Evolutionary conservation across 2,329 filamentous ascomycete genomes (phyloP).

Genomic region (Microdochium trichocladiopsis): DNA sequence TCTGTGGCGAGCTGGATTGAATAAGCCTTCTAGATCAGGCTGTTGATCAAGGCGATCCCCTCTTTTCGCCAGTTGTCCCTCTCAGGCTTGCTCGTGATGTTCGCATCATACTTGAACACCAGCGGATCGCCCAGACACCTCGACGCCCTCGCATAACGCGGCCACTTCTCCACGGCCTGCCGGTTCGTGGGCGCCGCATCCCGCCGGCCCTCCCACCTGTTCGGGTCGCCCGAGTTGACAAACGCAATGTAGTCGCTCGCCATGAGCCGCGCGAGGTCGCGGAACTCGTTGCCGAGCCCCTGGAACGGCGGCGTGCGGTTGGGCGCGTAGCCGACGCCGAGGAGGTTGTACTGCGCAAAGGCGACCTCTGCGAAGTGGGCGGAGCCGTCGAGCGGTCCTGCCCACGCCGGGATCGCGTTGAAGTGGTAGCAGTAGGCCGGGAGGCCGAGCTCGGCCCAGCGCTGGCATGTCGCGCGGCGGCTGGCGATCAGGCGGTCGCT

Average conservation of each 20-base stretch:
- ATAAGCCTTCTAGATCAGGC: background rate
- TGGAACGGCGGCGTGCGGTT: background rate
- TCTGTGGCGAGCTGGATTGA: too few species aligned
- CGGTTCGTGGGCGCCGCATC: background rate
- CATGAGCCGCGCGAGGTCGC: background rate
- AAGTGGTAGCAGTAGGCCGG: conserved; percentile 19
- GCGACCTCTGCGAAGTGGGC: conserved; percentile 40
- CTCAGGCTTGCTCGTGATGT: conserved; percentile 10
- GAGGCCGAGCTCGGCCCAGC: conserved; percentile 12
- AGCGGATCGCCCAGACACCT: conserved; percentile 13
- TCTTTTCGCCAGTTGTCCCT: conserved; percentile 3
- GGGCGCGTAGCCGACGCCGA: conserved; percentile 35
- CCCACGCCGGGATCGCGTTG: conserved; percentile 14
- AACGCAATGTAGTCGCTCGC: conserved; percentile 29
- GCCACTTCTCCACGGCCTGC: background rate
- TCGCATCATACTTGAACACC: conserved; percentile 5
- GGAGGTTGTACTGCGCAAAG: conserved; percentile 46
- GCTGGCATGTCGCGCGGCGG: conserved; percentile 32
- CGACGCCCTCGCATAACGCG: background rate
- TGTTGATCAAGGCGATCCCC: conserved; percentile 5
- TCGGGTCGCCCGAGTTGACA: conserved; percentile 36
- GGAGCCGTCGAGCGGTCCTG: background rate
- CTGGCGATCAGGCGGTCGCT: conserved; percentile 34
- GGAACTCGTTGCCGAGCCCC: background rate
- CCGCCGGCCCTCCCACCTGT: conserved; percentile 9